Conservation (phyloP, 1,284 basidiomycete genomes). For the Trichosporon faecale region DNA sequence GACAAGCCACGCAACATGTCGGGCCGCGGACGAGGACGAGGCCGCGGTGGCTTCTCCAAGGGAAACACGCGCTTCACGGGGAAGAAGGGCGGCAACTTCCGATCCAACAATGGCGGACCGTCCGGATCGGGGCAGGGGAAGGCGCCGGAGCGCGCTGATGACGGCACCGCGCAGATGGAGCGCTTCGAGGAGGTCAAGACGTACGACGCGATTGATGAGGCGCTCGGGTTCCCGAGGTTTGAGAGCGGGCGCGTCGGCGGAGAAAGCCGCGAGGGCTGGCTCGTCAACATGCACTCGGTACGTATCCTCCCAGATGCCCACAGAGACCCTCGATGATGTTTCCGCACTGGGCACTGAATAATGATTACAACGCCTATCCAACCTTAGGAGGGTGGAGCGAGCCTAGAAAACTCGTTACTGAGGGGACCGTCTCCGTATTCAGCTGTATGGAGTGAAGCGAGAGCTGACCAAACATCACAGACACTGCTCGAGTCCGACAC, state of each 20-base stretch:
- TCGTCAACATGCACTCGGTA: constrained; percentile 98
- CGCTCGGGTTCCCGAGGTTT: constrained; percentile 78
- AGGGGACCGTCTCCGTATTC: constrained; percentile 23
- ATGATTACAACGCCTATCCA: constrained; percentile 24
- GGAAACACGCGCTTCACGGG: constrained; percentile 49
- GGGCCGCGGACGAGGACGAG: constrained; percentile 57
- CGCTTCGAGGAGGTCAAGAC: constrained; percentile 72
- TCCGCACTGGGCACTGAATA: constrained; percentile 34
- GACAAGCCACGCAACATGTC: constrained; percentile 19
- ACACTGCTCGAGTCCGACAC: constrained; percentile 81
- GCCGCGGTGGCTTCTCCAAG: constrained; percentile 47
- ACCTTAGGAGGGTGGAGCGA: constrained; percentile 50
- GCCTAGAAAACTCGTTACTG: constrained; percentile 55
- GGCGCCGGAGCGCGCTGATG: constrained; percentile 71
- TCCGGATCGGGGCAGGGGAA: constrained; percentile 30
- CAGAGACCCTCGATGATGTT: constrained; percentile 34
- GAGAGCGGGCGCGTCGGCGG: constrained; percentile 62
- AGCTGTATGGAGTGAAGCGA: background rate
- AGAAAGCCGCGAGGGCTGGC: constrained; percentile 74
- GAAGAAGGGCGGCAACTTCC: constrained; percentile 27
- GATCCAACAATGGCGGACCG: constrained; percentile 18
- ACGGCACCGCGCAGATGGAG: constrained; percentile 77
- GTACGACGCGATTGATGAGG: constrained; percentile 86
- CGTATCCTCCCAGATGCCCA: constrained; percentile 40
- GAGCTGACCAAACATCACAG: constrained; percentile 49